phyloP scores from a whole-genome alignment of 345 rosid genomes.

The Lagerstroemia speciosa region DNA sequence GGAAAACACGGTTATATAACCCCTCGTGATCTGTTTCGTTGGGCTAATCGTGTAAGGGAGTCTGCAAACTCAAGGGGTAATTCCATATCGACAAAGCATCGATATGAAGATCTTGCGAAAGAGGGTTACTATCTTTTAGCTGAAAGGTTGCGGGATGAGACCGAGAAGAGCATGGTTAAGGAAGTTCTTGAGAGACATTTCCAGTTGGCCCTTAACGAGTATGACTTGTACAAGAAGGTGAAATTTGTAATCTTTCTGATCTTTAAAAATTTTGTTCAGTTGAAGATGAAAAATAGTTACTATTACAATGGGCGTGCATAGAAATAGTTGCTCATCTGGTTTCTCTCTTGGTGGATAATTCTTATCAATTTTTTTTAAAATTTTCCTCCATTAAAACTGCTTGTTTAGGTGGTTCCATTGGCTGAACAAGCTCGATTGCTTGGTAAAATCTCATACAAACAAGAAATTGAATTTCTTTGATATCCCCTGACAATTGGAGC shows the following conservation, averaged over 20 bases:
- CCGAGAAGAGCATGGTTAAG: slow-evolving; percentile 69
- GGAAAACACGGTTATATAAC: slow-evolving; percentile 98
- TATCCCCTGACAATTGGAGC: neutral
- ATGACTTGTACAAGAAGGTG: slow-evolving; percentile 62
- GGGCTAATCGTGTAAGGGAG: slow-evolving; percentile 77
- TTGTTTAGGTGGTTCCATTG: neutral
- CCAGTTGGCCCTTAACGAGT: slow-evolving; percentile 47
- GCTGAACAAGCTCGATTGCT: neutral
- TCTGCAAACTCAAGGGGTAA: slow-evolving; percentile 33
- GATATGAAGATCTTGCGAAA: slow-evolving; percentile 70
- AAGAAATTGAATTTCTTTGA: neutral
- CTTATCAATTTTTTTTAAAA: neutral
- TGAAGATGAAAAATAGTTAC: slow-evolving; percentile 3
- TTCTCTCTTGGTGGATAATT: neutral
- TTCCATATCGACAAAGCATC: slow-evolving; percentile 8
- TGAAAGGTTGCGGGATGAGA: slow-evolving; percentile 82
- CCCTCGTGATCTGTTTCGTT: slow-evolving; percentile 91
- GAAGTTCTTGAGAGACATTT: slow-evolving; percentile 66
- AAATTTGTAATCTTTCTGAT: slow-evolving; percentile 7
- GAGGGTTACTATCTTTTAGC: slow-evolving; percentile 92
- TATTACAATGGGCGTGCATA: neutral
- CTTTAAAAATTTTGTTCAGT: neutral
- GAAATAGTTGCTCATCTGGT: neutral
- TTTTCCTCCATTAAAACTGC: neutral
- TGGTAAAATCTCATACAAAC: neutral